A percentile compares a stretch with the other conserved stretches of the same genome.
Conservation (phyloP, 306 rosid genomes). For the Canavalia gladiata region DNA sequence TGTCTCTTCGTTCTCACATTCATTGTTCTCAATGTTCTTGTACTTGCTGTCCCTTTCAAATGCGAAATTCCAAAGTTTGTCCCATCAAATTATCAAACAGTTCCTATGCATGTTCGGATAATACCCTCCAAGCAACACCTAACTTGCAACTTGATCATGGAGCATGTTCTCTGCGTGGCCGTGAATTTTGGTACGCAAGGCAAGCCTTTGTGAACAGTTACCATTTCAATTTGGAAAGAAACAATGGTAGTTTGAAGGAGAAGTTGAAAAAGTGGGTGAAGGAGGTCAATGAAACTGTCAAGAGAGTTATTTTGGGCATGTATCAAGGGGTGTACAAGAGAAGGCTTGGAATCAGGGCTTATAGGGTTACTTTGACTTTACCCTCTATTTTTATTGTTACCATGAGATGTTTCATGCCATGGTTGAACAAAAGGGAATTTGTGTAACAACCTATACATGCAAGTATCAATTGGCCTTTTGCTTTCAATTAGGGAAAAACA, state of each 20-base stretch:
- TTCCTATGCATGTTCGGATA: neutral
- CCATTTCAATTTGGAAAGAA: conserved; percentile 49
- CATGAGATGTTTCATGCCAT: too few relatives aligned
- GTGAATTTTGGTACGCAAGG: conserved; percentile 59
- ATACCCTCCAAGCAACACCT: conserved; percentile 23
- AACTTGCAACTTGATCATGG: conserved; percentile 41
- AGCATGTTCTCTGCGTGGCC: conserved; percentile 44
- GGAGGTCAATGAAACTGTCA: too few relatives aligned
- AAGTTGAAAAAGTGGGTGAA: conserved; percentile 45
- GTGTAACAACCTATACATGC: too few relatives aligned
- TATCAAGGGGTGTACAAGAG: too few relatives aligned
- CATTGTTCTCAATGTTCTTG: neutral
- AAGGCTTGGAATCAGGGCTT: too few relatives aligned
- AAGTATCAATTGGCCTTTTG: too few relatives aligned
- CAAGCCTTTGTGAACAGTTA: conserved; percentile 63
- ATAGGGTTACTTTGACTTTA: too few relatives aligned
- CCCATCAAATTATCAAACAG: conserved; percentile 40
- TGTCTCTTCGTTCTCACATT: neutral
- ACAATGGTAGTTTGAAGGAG: conserved; percentile 46
- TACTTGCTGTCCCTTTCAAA: conserved; percentile 8
- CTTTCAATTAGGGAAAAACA: too few relatives aligned
- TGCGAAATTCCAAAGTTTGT: conserved; percentile 52
- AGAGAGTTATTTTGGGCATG: too few relatives aligned
- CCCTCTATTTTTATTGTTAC: too few relatives aligned
- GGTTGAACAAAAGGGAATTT: too few relatives aligned